These are phyloP conservation scores for Cinnamomum chago DNA, from an alignment of 164 flowering plant species.

Conservation along the genomic window DNA sequence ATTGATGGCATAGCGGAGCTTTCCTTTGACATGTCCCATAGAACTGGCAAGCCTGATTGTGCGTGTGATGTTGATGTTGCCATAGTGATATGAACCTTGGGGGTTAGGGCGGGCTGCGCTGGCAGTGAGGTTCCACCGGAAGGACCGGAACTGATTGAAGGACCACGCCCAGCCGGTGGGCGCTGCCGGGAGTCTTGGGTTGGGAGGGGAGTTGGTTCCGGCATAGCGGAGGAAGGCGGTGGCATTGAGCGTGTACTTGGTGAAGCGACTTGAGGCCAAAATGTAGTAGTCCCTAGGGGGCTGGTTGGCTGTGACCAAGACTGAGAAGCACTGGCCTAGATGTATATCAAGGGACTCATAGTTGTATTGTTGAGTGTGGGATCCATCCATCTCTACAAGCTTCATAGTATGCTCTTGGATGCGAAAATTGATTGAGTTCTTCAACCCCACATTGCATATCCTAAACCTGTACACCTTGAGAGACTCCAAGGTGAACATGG, in stretches of 20 bases:
- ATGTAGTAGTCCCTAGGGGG: conserved; percentile 37
- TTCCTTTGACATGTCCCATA: conserved; percentile 21
- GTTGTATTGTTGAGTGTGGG: conserved; percentile 45
- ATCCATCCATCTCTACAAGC: conserved; percentile 49
- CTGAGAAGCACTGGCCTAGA: conserved; percentile 46
- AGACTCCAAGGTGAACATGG: conserved; percentile 30
- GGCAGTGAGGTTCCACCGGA: conserved; percentile 44
- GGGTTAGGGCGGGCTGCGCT: conserved; percentile 49
- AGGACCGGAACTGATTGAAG: conserved; percentile 39
- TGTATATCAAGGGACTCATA: conserved; percentile 44
- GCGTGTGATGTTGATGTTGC: conserved; percentile 36
- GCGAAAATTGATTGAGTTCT: conserved; percentile 39
- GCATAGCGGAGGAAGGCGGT: conserved; percentile 30
- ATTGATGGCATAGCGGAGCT: conserved; percentile 40
- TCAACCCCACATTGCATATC: conserved; percentile 44
- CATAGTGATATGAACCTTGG: conserved; percentile 49
- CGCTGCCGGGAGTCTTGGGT: conserved; percentile 25
- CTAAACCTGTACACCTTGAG: conserved; percentile 48
- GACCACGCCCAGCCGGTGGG: conserved; percentile 39
- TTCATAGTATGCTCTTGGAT: conserved; percentile 43
- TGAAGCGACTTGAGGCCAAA: conserved; percentile 43
- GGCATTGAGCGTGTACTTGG: conserved; percentile 28
- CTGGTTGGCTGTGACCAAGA: conserved; percentile 36
- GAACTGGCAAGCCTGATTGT: conserved; percentile 40
- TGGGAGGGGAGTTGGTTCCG: conserved; percentile 22